Base-by-base conservation (phyloP, 192 early-diverging fungal genomes). In the Chytriomyces sp. region DNA sequence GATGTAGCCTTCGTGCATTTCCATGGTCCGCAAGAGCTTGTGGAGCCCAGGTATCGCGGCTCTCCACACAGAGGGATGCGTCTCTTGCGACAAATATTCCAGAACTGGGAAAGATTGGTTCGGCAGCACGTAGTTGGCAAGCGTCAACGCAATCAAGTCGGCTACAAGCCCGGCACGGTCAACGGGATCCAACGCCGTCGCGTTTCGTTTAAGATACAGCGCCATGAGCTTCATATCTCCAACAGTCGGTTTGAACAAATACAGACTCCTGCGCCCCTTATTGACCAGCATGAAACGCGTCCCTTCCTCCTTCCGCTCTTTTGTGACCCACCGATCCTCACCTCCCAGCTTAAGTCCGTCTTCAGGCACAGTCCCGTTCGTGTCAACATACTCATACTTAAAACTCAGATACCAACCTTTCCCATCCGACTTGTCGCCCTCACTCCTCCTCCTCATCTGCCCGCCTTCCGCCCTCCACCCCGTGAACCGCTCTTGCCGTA, bases 101-200 rank as follows among this genome's bases (percentile, higher is more conserved):
- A 60, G 2, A n/a, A 60, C 10, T 14, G n/a, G 17, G 33, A 40
- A 52, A n/a, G 69, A 38, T 14, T 14, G 7, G 32, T 31, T 41
- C 0, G 41, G 26, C 0, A 44, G 25, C 31, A 60, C 28, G 12
- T 57, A 59, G 28, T 62, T 52, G 5, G 59, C 30, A 28, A 72
- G 62, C 7, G 58, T 34, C 56, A 77, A 32, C 17, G 76, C 63
- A 25, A 77, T 41, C 61, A 71, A 33, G 58, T 77, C 76, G 34
- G 55, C 56, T 0, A 77, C 70, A 36, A 77, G 62, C n/a, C 76
- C 76, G 22, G 70, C 76, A 12, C 76, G 60, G 32, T 73, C 76
- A 22, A 49, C 39, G 2, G 63, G 30, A 28, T n/a, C 8, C 28
- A 77, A 32, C 1, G 36, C 14, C 3, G 25, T n/a, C 10, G 17